Conservation (phyloP, 495 filamentous ascomycete genomes). For the Penicillium longicatenatum region DNA sequence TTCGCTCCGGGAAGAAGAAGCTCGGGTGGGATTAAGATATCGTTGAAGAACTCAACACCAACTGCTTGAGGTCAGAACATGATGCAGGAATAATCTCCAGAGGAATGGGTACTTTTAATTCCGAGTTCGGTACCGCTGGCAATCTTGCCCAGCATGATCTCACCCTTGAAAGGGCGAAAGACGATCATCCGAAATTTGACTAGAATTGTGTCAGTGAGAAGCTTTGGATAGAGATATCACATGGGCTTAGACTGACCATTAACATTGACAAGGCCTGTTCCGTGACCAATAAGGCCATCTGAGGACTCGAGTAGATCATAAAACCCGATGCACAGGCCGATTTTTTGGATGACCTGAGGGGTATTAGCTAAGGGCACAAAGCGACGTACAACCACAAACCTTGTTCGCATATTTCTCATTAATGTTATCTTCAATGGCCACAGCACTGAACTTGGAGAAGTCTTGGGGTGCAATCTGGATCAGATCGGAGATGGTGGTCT, state of each 20-base stretch:
- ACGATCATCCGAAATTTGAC: constrained; percentile 93
- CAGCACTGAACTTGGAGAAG: constrained; percentile 73
- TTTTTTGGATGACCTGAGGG: constrained; percentile 65
- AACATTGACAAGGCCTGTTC: constrained; percentile 84
- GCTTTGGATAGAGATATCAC: neutral
- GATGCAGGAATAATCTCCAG: neutral
- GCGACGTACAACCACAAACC: constrained; percentile 39
- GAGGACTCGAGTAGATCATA: constrained; percentile 85
- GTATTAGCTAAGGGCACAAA: neutral
- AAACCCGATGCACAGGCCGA: constrained; percentile 89
- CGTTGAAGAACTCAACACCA: constrained; percentile 84
- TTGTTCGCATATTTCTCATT: constrained; percentile 96
- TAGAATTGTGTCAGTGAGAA: constrained; percentile 31
- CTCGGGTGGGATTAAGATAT: constrained; percentile 75
- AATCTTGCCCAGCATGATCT: constrained; percentile 83
- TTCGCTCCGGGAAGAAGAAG: constrained; percentile 69
- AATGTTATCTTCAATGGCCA: constrained; percentile 89
- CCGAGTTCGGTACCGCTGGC: constrained; percentile 67
- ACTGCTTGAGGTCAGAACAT: constrained; percentile 50
- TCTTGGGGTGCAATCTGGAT: constrained; percentile 87
- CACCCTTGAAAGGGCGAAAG: constrained; percentile 91
- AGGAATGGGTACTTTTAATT: constrained; percentile 63
- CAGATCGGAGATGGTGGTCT: constrained; percentile 81
- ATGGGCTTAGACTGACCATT: constrained; percentile 60
- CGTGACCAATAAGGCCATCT: constrained; percentile 90